phyloP scores from a whole-genome alignment of 2,329 filamentous ascomycete genomes.

The Colletotrichum sp. region DNA sequence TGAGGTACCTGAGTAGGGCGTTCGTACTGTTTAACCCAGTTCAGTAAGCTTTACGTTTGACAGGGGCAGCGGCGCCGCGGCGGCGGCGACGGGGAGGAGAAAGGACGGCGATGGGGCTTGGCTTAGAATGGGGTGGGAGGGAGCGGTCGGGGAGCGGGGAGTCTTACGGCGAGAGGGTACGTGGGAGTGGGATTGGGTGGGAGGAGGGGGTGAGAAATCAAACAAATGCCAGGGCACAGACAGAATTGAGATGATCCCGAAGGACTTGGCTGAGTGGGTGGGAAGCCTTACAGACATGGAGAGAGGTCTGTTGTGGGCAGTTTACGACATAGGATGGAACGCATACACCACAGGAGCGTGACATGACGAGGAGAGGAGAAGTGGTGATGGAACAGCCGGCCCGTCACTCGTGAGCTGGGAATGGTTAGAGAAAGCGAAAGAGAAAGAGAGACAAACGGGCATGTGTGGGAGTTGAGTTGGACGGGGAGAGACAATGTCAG shows the following conservation, averaged over 20 bases:
- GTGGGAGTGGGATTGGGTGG: neutral
- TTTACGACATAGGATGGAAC: neutral
- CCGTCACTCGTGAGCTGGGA: neutral
- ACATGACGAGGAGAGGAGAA: neutral
- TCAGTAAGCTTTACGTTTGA: constrained; percentile 18
- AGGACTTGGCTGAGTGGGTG: neutral
- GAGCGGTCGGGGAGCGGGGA: constrained; percentile 5
- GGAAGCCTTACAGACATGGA: neutral
- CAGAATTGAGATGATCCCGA: constrained; percentile 11
- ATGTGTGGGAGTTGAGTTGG: neutral
- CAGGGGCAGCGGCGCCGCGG: constrained; percentile 16
- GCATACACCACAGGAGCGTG: neutral
- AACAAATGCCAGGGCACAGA: constrained; percentile 11
- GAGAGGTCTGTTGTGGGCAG: neutral
- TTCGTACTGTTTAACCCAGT: constrained; percentile 8
- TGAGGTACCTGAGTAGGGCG: constrained; percentile 14
- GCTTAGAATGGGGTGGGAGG: neutral
- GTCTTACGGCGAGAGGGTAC: neutral
- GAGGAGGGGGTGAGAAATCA: neutral
- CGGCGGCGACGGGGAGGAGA: constrained; percentile 6
- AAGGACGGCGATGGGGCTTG: constrained; percentile 4
- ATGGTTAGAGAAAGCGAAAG: constrained; percentile 12
- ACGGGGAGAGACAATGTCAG: constrained; percentile 13
- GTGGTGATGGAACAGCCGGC: neutral
- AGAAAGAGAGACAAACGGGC: neutral